A percentile compares a stretch with the other conserved stretches of the same genome.
Conservation (phyloP, 2,329 filamentous ascomycete species). For the Blumeria graminis region DNA sequence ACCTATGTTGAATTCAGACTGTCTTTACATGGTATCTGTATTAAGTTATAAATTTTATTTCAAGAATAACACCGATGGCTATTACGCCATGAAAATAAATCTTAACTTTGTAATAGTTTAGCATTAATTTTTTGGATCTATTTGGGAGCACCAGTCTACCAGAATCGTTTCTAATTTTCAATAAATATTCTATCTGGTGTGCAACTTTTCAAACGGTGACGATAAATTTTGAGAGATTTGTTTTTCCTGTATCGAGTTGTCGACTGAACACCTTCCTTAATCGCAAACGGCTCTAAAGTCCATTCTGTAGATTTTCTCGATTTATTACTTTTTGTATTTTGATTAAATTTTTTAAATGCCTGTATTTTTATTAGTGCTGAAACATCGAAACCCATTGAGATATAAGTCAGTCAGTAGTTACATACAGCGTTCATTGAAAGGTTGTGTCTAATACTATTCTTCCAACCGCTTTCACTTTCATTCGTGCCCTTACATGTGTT, state of each 20-base stretch:
- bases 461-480: conserved; percentile 38
- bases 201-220: too few relatives aligned
- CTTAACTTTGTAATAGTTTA: too few relatives aligned
- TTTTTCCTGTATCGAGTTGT: conserved; percentile 56
- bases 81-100: too few relatives aligned
- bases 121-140: too few relatives aligned
- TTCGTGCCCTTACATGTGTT: conserved; percentile 41
- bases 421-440: conserved; percentile 83
- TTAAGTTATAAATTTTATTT: too few relatives aligned
- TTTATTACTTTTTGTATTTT: conserved; percentile 21
- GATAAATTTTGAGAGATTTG: conserved; percentile 8
- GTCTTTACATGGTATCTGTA: too few relatives aligned
- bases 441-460: conserved; percentile 89
- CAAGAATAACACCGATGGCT: too few relatives aligned
- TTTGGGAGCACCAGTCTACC: too few relatives aligned
- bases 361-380: conserved; percentile 9
- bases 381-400: neutral
- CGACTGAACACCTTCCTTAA: conserved; percentile 51
- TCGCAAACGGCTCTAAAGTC: conserved; percentile 48
- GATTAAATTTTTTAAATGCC: conserved; percentile 30
- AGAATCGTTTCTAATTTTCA: too few relatives aligned
- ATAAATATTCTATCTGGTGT: too few relatives aligned
- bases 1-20: too few relatives aligned
- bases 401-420: neutral
- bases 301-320: conserved; percentile 49